phyloP scores from a whole-genome alignment of 2,329 filamentous ascomycete genomes.

The Alternaria alternata region DNA sequence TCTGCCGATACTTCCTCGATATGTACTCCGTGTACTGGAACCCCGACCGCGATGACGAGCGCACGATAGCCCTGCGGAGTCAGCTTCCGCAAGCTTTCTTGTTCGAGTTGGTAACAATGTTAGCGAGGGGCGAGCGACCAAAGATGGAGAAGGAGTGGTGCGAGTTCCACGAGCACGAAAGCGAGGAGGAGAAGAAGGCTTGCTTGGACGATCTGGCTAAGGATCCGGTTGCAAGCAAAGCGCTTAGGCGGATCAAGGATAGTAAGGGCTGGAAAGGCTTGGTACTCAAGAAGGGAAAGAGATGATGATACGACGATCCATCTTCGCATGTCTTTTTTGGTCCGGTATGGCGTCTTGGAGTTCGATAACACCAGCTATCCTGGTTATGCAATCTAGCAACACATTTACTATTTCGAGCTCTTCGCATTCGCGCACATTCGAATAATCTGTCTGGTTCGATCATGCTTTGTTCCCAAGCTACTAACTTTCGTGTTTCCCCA shows the following conservation, averaged over 20 bases:
- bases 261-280: constrained; percentile 49
- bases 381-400: neutral
- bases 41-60: constrained; percentile 44
- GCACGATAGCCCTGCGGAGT: constrained; percentile 39
- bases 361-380: neutral
- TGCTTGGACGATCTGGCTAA: constrained; percentile 44
- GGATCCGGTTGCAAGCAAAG: constrained; percentile 41
- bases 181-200: constrained; percentile 42
- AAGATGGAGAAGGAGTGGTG: constrained; percentile 50
- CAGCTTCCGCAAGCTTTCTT: constrained; percentile 47
- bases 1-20: constrained; percentile 48
- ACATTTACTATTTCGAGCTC: neutral
- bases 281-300: constrained; percentile 48
- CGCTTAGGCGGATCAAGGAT: constrained; percentile 43
- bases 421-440: neutral
- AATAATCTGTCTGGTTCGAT: neutral
- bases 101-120: constrained; percentile 44
- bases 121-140: constrained; percentile 44
- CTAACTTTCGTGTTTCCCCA: neutral
- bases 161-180: constrained; percentile 48
- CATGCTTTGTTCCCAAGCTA: neutral
- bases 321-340: neutral
- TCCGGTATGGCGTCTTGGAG: constrained; percentile 3
- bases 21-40: constrained; percentile 51
- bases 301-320: constrained; percentile 18